These are phyloP conservation scores for Candida hungchunana DNA, from an alignment of 805 yeast genomes.

Conservation along the genomic window DNA sequence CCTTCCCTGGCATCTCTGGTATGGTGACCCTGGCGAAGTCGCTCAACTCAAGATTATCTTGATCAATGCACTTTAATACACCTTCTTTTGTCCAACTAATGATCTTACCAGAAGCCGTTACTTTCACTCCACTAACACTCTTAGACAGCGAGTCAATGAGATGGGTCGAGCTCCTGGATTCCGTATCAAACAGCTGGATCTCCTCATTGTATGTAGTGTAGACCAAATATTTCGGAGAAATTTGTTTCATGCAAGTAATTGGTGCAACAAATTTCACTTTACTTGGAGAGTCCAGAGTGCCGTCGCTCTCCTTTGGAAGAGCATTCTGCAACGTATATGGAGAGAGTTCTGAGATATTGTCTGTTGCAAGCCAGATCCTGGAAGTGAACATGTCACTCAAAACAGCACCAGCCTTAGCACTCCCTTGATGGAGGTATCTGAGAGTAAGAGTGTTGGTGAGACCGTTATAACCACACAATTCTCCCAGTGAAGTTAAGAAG, in stretches of 20 bases:
- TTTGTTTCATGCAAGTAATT: constrained; percentile 23
- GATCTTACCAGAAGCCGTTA: constrained; percentile 29
- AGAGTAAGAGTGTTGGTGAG: constrained; percentile 14
- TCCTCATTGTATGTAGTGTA: constrained; percentile 36
- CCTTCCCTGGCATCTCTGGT: constrained; percentile 28
- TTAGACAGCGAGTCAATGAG: constrained; percentile 36
- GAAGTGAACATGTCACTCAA: constrained; percentile 16
- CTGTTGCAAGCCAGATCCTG: constrained; percentile 30
- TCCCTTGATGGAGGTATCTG: constrained; percentile 12
- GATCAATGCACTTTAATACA: constrained; percentile 28
- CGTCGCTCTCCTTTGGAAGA: constrained; percentile 25
- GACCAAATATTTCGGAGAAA: constrained; percentile 26
- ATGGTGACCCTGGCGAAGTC: constrained; percentile 12
- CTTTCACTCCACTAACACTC: constrained; percentile 37
- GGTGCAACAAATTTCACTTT: constrained; percentile 22
- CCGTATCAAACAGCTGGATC: constrained; percentile 29
- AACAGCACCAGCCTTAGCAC: constrained; percentile 18
- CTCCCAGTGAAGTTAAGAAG: constrained; percentile 25
- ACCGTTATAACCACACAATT: constrained; percentile 20
- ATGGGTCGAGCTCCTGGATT: constrained; percentile 7
- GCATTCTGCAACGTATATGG: constrained; percentile 26
- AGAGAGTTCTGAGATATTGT: constrained; percentile 13
- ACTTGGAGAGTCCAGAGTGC: constrained; percentile 31
- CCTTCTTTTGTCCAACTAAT: constrained; percentile 43
- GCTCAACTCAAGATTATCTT: constrained; percentile 15